A percentile compares a stretch with the other conserved stretches of the same genome.
Conservation (phyloP, 768 basidiomycete species). For the Mycena vulgaris region DNA sequence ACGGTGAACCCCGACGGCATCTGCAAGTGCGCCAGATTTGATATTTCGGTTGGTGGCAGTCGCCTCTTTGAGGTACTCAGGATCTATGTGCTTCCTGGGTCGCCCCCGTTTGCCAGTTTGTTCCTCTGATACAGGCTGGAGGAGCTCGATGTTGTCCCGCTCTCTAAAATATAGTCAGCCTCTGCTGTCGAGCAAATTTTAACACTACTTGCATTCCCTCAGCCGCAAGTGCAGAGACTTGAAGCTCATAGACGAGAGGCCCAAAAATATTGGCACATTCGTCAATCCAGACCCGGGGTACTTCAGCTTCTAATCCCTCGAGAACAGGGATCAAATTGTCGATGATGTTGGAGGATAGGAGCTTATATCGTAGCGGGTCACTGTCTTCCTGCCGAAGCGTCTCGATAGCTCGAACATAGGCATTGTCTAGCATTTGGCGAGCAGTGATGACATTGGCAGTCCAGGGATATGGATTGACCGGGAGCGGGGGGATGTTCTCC, state of each 20-base stretch:
- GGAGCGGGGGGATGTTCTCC: not conserved
- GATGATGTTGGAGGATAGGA: slow-evolving; percentile 5
- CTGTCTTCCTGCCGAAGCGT: slow-evolving; percentile 11
- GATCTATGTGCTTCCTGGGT: not conserved
- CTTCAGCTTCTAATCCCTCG: slow-evolving; percentile 1
- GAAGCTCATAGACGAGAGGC: slow-evolving; percentile 10
- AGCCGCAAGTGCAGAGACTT: slow-evolving; percentile 7
- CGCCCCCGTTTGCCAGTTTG: not conserved
- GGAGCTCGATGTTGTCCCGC: not conserved
- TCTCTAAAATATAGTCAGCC: too few species aligned
- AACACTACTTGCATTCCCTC: slow-evolving; percentile 3
- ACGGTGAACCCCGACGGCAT: not conserved
- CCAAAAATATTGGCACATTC: slow-evolving; percentile 11
- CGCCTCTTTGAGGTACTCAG: slow-evolving; percentile 4
- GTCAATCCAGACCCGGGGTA: not conserved
- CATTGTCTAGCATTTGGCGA: not conserved
- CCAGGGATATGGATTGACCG: not conserved
- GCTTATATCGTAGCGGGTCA: slow-evolving; percentile 1
- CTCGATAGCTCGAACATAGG: not conserved
- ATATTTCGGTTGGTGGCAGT: not conserved
- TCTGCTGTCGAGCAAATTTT: not conserved
- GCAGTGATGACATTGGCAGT: not conserved
- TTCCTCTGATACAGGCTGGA: not conserved
- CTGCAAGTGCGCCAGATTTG: not conserved
- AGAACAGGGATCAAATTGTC: slow-evolving; percentile 13